Evolutionary conservation across 139 green algal species (phyloP).

Genomic region (Monoraphidium neglectum): DNA sequence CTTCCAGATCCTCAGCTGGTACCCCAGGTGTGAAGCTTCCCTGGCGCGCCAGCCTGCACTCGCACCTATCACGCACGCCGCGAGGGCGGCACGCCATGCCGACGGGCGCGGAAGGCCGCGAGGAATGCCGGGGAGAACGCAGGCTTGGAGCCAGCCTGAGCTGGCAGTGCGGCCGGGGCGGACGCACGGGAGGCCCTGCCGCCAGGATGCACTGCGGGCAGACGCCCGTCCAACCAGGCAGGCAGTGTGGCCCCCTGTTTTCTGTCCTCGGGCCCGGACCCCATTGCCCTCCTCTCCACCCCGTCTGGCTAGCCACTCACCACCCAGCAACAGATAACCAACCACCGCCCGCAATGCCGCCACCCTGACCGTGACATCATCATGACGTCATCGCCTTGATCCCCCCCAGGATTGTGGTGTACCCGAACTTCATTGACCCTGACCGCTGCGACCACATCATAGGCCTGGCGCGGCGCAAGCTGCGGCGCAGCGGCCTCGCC

Average conservation of each 20-base stretch:
- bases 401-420: constrained; percentile 52
- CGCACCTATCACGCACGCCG: not conserved
- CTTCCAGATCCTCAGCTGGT: not conserved
- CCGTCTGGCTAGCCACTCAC: constrained; percentile 3
- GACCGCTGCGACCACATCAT: constrained; percentile 42
- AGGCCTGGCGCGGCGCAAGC: constrained; percentile 34
- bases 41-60: not conserved
- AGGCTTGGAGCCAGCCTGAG: not conserved
- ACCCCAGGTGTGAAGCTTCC: too few relatives aligned
- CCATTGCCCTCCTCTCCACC: not conserved
- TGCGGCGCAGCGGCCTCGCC: constrained; percentile 46
- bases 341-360: not conserved
- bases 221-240: too few relatives aligned
- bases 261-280: not conserved
- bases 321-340: not conserved
- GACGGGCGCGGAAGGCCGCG: not conserved
- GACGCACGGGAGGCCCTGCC: too few relatives aligned
- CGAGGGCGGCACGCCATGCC: not conserved
- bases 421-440: constrained; percentile 58
- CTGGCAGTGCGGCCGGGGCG: not conserved
- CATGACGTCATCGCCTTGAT: constrained; percentile 36
- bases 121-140: not conserved
- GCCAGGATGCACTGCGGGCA: too few relatives aligned
- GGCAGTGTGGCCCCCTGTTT: not conserved
- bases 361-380: too few relatives aligned